phyloP scores from a whole-genome alignment of 2,329 filamentous ascomycete genomes.

The Fusarium sulawesiense region DNA sequence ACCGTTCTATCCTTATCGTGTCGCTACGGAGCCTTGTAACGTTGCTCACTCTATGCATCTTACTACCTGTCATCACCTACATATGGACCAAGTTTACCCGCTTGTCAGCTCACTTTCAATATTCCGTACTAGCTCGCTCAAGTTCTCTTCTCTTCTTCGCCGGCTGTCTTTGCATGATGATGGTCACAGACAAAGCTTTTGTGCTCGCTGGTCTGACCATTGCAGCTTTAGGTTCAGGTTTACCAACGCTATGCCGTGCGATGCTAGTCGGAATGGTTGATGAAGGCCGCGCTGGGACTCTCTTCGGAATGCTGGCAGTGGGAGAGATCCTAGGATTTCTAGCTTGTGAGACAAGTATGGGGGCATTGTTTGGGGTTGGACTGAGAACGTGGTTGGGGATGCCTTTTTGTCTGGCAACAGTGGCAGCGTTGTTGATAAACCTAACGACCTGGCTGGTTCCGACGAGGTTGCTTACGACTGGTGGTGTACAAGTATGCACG shows the following conservation, averaged over 20 bases:
- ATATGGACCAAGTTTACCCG: constrained; percentile 15
- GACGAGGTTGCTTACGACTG: background rate
- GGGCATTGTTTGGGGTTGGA: constrained; percentile 42
- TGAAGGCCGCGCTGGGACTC: constrained; percentile 33
- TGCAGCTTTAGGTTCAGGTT: constrained; percentile 42
- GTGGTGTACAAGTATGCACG: background rate
- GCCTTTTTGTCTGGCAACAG: constrained; percentile 39
- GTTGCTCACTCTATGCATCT: constrained; percentile 39
- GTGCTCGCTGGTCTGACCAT: constrained; percentile 38
- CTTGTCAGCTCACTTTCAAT: constrained; percentile 14
- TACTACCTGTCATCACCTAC: constrained; percentile 34
- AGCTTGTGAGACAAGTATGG: constrained; percentile 35
- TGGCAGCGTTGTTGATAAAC: constrained; percentile 24
- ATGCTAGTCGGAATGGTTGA: constrained; percentile 36
- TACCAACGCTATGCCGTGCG: constrained; percentile 43
- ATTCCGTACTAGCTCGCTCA: constrained; percentile 30
- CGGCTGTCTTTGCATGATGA: constrained; percentile 42
- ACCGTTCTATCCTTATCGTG: constrained; percentile 39
- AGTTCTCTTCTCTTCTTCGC: constrained; percentile 40
- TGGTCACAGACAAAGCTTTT: constrained; percentile 34
- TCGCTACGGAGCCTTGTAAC: constrained; percentile 40
- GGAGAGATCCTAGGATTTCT: constrained; percentile 43
- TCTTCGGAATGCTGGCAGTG: constrained; percentile 44
- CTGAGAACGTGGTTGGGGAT: constrained; percentile 42
- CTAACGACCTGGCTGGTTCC: constrained; percentile 30